A percentile compares a stretch with the other conserved stretches of the same genome.
Conservation (phyloP, 2,329 filamentous ascomycete genomes). For the Acrodontium crateriforme region DNA sequence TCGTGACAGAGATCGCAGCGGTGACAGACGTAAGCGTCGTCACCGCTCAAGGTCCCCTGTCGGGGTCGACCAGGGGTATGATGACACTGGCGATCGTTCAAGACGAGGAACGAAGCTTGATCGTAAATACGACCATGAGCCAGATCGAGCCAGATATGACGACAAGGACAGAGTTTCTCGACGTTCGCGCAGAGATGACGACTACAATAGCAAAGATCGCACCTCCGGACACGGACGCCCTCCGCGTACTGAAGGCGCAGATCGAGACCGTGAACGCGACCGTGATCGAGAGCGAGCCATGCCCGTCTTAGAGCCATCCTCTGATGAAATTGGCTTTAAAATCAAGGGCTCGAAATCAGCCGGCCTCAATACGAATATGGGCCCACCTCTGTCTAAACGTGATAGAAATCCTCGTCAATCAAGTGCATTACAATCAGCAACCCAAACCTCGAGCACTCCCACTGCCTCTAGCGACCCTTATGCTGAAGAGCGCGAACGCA, state of each 20-base stretch:
- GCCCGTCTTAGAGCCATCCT: slow-evolving; percentile 12
- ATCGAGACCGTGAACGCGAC: slow-evolving; percentile 25
- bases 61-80: slow-evolving; percentile 16
- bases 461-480: slow-evolving; percentile 17
- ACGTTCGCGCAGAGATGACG: too few species aligned
- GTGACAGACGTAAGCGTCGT: slow-evolving; percentile 28
- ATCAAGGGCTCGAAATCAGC: slow-evolving; percentile 29
- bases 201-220: slow-evolving; percentile 9
- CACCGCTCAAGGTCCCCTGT: slow-evolving; percentile 28
- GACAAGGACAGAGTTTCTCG: too few species aligned
- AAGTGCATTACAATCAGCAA: slow-evolving; percentile 4
- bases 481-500: slow-evolving; percentile 19
- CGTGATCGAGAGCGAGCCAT: slow-evolving; percentile 18
- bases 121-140: slow-evolving; percentile 15
- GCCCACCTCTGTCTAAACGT: slow-evolving; percentile 9
- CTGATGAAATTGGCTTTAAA: slow-evolving; percentile 33
- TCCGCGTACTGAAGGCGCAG: slow-evolving; percentile 36
- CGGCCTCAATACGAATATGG: slow-evolving; percentile 14
- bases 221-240: slow-evolving; percentile 17
- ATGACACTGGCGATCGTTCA: slow-evolving; percentile 12
- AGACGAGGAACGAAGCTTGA: slow-evolving; percentile 25
- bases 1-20: slow-evolving; percentile 32
- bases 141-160: too few species aligned
- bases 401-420: slow-evolving; percentile 8
- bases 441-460: slow-evolving; percentile 4